Evolutionary conservation across 768 basidiomycete genomes (phyloP), one percentile per base, ranked within the genome.

Genomic region (Mycena crocata): DNA sequence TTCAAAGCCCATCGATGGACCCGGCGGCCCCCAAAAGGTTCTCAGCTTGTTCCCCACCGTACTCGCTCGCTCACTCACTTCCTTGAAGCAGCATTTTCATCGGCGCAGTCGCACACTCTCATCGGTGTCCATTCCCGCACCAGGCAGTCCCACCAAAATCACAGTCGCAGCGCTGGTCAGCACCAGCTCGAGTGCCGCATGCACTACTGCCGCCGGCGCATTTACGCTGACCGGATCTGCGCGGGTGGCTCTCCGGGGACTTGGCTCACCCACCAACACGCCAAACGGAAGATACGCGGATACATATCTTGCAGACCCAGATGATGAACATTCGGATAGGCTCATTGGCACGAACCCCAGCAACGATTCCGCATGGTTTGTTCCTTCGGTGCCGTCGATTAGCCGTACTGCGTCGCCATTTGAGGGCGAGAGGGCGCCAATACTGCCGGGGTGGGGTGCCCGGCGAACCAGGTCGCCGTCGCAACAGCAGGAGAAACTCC

Each of bases 211-310:
- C 28, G 55, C 63, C 30, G 66, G 66, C 35, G 61, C 68, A 26
- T 70, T 70, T 57, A 70, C 68, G 6, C 64, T 70, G 19, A 70
- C 68, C 5, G 57, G 68, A n/a, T 70, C 49, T 37, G 68, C 68
- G 37, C 68, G 64, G 32, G 57, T 55, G n/a, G 55, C 68, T 19
- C 46, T 70, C n/a, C 50, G 48, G 8, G 59, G 54, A 13, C n/a
- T n/a, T n/a, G n/a, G n/a, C n/a, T n/a, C n/a, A n/a, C n/a, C n/a
- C n/a, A n/a, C n/a, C n/a, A n/a, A n/a, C n/a, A n/a, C n/a, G n/a
- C n/a, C n/a, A n/a, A n/a, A n/a, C n/a, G n/a, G n/a, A n/a, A n/a
- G n/a, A n/a, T n/a, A n/a, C n/a, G n/a, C n/a, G n/a, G n/a, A n/a
- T n/a, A n/a, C n/a, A n/a, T n/a, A n/a, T n/a, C n/a, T n/a, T n/a